These are phyloP conservation scores for Diaporthe ilicicola DNA, from an alignment of 2,329 filamentous ascomycete genomes.

Conservation along the genomic window DNA sequence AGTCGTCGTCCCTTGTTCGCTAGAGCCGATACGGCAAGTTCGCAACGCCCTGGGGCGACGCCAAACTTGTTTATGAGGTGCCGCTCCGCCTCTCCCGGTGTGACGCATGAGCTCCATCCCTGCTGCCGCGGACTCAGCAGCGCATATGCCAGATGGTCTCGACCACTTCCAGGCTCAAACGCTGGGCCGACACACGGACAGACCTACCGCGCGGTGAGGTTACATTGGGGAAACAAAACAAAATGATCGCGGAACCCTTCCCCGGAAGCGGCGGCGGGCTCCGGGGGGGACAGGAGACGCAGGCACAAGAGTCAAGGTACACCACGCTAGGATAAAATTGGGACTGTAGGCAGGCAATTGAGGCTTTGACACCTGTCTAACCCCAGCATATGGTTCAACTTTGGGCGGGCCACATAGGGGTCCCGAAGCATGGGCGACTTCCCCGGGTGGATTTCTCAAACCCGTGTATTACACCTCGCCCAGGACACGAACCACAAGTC, in stretches of 20 bases:
- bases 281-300: background rate
- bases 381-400: constrained; percentile 12
- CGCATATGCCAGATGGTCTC: constrained; percentile 24
- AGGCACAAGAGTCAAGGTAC: constrained; percentile 13
- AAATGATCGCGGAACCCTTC: constrained; percentile 22
- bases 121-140: constrained; percentile 21
- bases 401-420: constrained; percentile 18
- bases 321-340: background rate
- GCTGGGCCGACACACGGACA: constrained; percentile 25
- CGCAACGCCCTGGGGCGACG: constrained; percentile 14
- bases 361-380: constrained; percentile 4
- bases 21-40: constrained; percentile 18
- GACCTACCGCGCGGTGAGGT: constrained; percentile 18
- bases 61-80: constrained; percentile 20
- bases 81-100: constrained; percentile 7
- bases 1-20: constrained; percentile 16
- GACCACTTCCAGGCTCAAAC: constrained; percentile 23
- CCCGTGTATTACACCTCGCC: background rate
- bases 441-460: constrained; percentile 17
- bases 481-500: background rate
- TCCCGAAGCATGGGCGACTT: background rate
- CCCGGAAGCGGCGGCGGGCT: constrained; percentile 16
- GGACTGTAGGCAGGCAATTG: constrained; percentile 3
- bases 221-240: constrained; percentile 26
- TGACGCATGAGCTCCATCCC: constrained; percentile 4